These are phyloP conservation scores for Zymoseptoria tritici DNA, from an alignment of 2,329 filamentous ascomycete species.

Conservation along the genomic window DNA sequence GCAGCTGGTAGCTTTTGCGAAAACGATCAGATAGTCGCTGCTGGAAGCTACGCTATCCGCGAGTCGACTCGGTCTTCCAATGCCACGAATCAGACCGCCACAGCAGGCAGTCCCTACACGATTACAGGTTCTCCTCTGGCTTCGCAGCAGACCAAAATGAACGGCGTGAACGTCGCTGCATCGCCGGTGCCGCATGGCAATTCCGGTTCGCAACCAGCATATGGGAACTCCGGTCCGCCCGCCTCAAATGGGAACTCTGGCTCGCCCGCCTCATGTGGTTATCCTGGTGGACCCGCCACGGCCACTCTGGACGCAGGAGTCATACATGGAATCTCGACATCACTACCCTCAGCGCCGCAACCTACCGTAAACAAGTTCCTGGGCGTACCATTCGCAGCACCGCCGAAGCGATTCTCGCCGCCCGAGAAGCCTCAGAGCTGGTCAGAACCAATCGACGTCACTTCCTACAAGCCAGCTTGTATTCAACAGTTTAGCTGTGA, in stretches of 20 bases:
- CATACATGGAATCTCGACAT: slow-evolving; percentile 25
- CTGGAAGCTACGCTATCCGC: neutral
- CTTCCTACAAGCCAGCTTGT: slow-evolving; percentile 26
- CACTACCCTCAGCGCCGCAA: slow-evolving; percentile 22
- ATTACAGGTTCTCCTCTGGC: neutral
- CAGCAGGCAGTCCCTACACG: neutral
- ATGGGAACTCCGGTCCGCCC: too few species aligned
- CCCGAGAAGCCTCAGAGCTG: slow-evolving; percentile 17
- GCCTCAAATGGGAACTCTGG: too few species aligned
- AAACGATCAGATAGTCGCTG: neutral
- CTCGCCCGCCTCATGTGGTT: slow-evolving; percentile 2
- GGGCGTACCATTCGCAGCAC: slow-evolving; percentile 30
- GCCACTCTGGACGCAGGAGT: slow-evolving; percentile 24
- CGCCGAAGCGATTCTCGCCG: slow-evolving; percentile 27
- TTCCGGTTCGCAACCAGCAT: too few species aligned
- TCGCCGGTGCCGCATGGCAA: too few species aligned
- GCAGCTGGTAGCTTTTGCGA: slow-evolving; percentile 37
- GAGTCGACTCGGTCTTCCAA: neutral
- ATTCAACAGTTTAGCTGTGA: slow-evolving; percentile 27
- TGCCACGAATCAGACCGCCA: neutral
- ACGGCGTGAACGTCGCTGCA: neutral
- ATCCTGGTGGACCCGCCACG: slow-evolving; percentile 18
- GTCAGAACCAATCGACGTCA: slow-evolving; percentile 22
- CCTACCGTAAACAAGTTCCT: slow-evolving; percentile 30
- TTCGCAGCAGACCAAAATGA: neutral